Base-by-base conservation (phyloP, 2,329 filamentous ascomycete species). In the Fusarium dlaminii region DNA sequence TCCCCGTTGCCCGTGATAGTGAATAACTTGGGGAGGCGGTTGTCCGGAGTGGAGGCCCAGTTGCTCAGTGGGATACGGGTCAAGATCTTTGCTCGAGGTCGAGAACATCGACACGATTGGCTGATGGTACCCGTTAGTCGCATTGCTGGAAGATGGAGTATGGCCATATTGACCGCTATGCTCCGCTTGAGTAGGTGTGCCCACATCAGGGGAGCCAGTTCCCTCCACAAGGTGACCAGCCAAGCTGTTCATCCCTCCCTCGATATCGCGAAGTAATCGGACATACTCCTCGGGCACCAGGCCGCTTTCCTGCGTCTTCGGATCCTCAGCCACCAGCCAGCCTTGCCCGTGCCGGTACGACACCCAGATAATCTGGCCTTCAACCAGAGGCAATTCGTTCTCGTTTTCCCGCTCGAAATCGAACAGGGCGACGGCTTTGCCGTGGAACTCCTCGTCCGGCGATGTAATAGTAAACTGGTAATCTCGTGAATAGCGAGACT, bases 221-320 rank as follows among this genome's bases (percentile, higher is more conserved):
- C 84, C 87, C 55, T 90, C 90, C 29, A 82, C 85, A 15, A 89
- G 79, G 61, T 91, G 88, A 32, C 90, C 91, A 32, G 89, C 91
- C 70, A 95, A 82, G 78, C 92, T 93, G 70, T 89, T 93, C 86
- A 95, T 91, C 39, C 95, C 96, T 27, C 95, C 95, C 81, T 98
- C 95, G 63, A 98, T 98, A 79, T 98, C 95, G 54, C 95, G 91
- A 68, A 99, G 87, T 51, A 99, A 86, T 22, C 96, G 91, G 46
- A 99, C 96, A 80, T 98, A 99, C 82, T 97, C 95, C 83, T 99
- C 96, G 0, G 96, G 96, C 4, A 99, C 96, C 40, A 99, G 87
- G 2, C 96, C 96, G 79, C 94, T 97, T 84, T 99, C 96, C 75
- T 91, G 94, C 2, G 95, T 98, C 82, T 94, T 95, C 18, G 96